Evolutionary conservation across 495 filamentous ascomycete species (phyloP).

Genomic region (Collariella sp.): DNA sequence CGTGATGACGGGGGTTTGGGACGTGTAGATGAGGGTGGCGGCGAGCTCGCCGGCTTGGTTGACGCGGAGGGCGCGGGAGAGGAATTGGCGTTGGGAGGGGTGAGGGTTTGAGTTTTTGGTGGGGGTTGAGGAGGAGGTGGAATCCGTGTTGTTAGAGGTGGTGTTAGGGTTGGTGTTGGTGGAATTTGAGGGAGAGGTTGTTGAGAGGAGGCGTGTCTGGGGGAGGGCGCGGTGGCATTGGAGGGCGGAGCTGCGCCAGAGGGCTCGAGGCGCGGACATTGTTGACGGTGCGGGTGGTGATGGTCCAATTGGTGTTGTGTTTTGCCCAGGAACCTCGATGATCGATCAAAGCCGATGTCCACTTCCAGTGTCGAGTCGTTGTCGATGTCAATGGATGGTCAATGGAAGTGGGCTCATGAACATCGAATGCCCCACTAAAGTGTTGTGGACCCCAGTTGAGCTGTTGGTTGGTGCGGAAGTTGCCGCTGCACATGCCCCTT

Average conservation of each 20-base stretch:
- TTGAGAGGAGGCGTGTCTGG: no score
- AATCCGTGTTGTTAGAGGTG: neutral
- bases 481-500: neutral
- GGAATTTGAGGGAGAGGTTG: no score
- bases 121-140: neutral
- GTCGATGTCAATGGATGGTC: neutral
- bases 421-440: no score
- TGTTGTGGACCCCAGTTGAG: no score
- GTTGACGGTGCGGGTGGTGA: neutral
- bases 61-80: slow-evolving; percentile 76
- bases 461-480: neutral
- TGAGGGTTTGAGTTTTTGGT: slow-evolving; percentile 42
- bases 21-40: slow-evolving; percentile 75
- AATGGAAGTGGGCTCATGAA: no score
- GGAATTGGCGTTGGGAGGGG: slow-evolving; percentile 60
- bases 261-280: no score
- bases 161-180: no score
- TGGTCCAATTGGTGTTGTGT: neutral
- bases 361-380: no score
- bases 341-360: neutral
- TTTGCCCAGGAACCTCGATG: slow-evolving; percentile 8
- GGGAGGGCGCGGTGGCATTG: no score
- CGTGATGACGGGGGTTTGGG: slow-evolving; percentile 65
- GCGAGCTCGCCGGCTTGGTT: slow-evolving; percentile 89
- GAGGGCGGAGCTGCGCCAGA: no score